Evolutionary conservation across 352 stramenopile species (phyloP).

Genomic region (Thraustochytrium sp.): DNA sequence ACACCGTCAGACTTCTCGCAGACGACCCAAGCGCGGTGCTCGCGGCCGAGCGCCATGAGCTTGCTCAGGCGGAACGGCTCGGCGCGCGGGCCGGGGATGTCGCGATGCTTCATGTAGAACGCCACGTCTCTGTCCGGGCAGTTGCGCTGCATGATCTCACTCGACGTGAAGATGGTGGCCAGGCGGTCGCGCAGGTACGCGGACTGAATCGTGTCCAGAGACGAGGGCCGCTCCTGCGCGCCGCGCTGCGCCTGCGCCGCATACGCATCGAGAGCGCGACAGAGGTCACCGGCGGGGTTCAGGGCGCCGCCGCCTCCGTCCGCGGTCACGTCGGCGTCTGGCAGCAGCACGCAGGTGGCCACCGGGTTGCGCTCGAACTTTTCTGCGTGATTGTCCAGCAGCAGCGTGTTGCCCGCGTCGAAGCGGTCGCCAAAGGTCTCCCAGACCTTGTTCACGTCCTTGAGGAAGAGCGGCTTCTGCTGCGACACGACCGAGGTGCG

Average conservation of each 20-base stretch:
- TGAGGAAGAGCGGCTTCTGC: slow-evolving; percentile 50
- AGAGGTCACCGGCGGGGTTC: background rate
- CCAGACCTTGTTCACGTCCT: slow-evolving; percentile 46
- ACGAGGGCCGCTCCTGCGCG: background rate
- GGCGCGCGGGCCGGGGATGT: slow-evolving; percentile 46
- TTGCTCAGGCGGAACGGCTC: slow-evolving; percentile 13
- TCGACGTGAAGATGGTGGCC: slow-evolving; percentile 32
- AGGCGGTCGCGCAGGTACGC: background rate
- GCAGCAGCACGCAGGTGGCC: slow-evolving; percentile 42
- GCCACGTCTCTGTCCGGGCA: slow-evolving; percentile 38
- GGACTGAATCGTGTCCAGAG: background rate
- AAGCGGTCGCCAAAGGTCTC: background rate
- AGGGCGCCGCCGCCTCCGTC: background rate
- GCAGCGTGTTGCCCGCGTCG: slow-evolving; percentile 35
- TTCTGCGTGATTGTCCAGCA: slow-evolving; percentile 49
- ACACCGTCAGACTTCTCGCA: slow-evolving; percentile 48
- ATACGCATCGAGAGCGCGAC: background rate
- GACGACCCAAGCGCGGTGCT: background rate
- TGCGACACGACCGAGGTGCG: slow-evolving; percentile 30
- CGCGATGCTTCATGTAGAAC: slow-evolving; percentile 41
- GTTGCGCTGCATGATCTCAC: background rate
- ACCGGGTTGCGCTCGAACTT: slow-evolving; percentile 50
- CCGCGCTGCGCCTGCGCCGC: background rate
- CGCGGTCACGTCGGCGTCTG: background rate
- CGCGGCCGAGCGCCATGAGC: background rate